Base-by-base conservation (phyloP, 1,284 basidiomycete genomes). In the Heterobasidion occidentale region DNA sequence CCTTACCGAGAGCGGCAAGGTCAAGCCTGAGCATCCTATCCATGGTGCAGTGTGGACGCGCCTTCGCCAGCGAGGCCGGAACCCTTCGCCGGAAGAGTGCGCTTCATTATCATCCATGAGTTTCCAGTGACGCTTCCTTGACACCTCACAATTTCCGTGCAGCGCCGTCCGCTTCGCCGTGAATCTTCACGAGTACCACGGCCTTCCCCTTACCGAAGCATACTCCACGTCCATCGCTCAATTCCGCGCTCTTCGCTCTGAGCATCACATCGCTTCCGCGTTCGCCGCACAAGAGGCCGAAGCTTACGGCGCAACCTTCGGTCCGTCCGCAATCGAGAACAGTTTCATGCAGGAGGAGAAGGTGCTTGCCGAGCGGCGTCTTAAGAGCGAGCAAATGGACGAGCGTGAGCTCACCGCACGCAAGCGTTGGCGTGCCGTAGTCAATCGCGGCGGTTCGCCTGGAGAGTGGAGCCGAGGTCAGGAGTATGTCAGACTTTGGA, bases 51-150 rank as follows among this genome's bases (percentile, higher is more conserved):
- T 73, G 15, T 97, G 94, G 93, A 86, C 77, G 52, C 74, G 85
- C 60, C 71, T 97, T 58, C 74, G 83, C 58, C 93, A 98, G 71
- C 77, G 90, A 56, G 88, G 89, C 19, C 79, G 80, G 48, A 94
- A 94, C 68, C 94, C 94, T 15, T 80, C 78, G 17, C 80, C 92
- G 35, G 95, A 98, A 76, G 94, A 98, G 95, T 97, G 69, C 68
- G 92, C 79, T 14, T 7, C 46, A 2, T n/a, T 19, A 38, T 11
- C 56, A 36, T 19, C 9, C 36, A 38, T 1, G 52, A 15, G 51
- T 27, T 47, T 35, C 36, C 55, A 53, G 20, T 55, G 7, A n/a
- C 42, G 54, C 47, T 52, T 53, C 59, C 54, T 53, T 58, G 54
- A 55, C 55, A n/a, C 36, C 33, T 55, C 60, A 19, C 54, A 17